Evolutionary conservation across 495 filamentous ascomycete genomes (phyloP), one percentile per base, ranked within the genome.

Genomic region (Evansstolkia leycettana): DNA sequence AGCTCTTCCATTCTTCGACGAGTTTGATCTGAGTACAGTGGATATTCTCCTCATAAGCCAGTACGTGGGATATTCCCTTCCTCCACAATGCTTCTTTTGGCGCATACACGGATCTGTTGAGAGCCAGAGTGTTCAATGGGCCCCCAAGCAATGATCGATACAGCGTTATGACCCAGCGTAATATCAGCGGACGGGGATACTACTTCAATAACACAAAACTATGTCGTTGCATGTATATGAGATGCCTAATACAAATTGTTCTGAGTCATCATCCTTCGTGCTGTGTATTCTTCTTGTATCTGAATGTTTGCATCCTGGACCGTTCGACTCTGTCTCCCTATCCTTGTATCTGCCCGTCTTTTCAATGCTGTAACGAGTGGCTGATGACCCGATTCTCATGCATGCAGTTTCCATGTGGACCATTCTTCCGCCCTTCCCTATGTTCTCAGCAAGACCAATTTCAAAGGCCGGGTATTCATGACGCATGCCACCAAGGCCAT

Each of bases 401-500:
- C 17, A 23, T 37, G 23, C 54, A 92, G 86, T 80, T 98, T 96
- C 60, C 90, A 98, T 48, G 70, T 96, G 47, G 90, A 98, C 57
- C 90, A 98, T 64, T 93, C 90, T 3, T 88, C 89, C 14, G 90
- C 89, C 12, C 70, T 98, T 17, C 90, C 90, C 23, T 98, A 95
- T 57, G 90, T 98, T 37, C 74, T 98, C 52, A 80, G 89, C 39
- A 96, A 98, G 60, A 95, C 90, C 31, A 94, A 92, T 51, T 98
- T 98, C 70, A 79, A 82, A 43, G 90, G 90, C 36, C 76, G 88
- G 17, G 87, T 95, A 38, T 95, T 95, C 64, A 98, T 95, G 89
- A 98, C 90, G 17, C 90, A 96, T 63, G 83, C 90, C 4, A 98
- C 90, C 16, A 95, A 95, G 59, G 90, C 90, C 40, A 98, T 98